phyloP scores from a whole-genome alignment of 2,329 filamentous ascomycete genomes.

The Monosporascus sp. region DNA sequence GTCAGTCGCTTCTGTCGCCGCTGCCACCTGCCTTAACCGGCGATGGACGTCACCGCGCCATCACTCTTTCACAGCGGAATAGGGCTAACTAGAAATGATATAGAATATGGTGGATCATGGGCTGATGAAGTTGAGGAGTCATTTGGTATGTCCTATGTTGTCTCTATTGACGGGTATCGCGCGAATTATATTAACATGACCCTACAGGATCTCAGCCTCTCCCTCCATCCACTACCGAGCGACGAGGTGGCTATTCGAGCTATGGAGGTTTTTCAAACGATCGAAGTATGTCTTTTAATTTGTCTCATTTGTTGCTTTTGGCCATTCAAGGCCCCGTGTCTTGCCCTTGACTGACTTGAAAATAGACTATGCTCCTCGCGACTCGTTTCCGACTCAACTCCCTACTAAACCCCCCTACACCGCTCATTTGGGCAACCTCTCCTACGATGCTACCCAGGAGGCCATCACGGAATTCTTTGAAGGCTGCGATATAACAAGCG shows the following conservation, averaged over 20 bases:
- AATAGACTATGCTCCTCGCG: conserved; percentile 58
- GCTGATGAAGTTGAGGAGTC: conserved; percentile 97
- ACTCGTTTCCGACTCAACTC: conserved; percentile 66
- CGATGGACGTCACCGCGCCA: neutral
- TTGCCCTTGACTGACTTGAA: conserved; percentile 6
- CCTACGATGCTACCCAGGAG: conserved; percentile 83
- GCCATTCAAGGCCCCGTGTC: neutral
- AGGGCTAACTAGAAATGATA: conserved; percentile 19
- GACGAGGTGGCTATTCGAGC: conserved; percentile 20
- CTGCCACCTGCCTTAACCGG: conserved; percentile 19
- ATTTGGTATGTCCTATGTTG: conserved; percentile 53
- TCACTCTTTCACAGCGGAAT: neutral
- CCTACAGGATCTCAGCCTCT: conserved; percentile 50
- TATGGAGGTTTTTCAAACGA: conserved; percentile 22
- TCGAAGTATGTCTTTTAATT: conserved; percentile 25
- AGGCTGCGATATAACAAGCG: conserved; percentile 79
- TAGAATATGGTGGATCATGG: conserved; percentile 73
- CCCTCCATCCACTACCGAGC: conserved; percentile 32
- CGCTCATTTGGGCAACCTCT: conserved; percentile 92
- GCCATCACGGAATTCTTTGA: conserved; percentile 82
- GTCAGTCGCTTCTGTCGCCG: conserved; percentile 50
- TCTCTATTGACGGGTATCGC: conserved; percentile 8
- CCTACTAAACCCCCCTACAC: conserved; percentile 92
- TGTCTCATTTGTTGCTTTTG: neutral
- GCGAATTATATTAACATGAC: conserved; percentile 1